These are phyloP conservation scores for Leccinum olivaceopallidum DNA, from an alignment of 768 basidiomycete species.

Conservation along the genomic window DNA sequence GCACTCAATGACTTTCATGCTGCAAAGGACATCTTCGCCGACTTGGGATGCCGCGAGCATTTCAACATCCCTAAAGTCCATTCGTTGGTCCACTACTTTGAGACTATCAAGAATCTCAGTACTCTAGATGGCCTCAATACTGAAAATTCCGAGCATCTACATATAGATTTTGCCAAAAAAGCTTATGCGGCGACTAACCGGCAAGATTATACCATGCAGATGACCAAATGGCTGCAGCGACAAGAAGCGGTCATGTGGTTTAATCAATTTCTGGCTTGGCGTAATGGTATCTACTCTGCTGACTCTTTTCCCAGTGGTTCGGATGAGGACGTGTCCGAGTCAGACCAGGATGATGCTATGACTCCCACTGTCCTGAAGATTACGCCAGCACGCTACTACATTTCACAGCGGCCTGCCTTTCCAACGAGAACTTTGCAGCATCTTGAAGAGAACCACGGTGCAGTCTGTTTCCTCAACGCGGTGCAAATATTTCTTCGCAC, in stretches of 20 bases:
- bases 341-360: too few species aligned
- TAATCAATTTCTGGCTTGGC: too few species aligned
- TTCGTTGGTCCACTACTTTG: neutral
- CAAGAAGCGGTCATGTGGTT: neutral
- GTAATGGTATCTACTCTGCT: too few species aligned
- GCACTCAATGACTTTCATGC: neutral
- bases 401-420: too few species aligned
- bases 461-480: too few species aligned
- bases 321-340: too few species aligned
- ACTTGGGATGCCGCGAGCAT: neutral
- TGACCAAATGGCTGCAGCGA: neutral
- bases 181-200: neutral
- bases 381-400: too few species aligned
- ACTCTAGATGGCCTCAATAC: neutral
- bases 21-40: neutral
- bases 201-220: neutral
- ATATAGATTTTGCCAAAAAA: neutral
- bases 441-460: too few species aligned
- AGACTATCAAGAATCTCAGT: neutral
- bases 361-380: too few species aligned
- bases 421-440: too few species aligned
- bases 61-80: neutral
- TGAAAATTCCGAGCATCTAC: neutral
- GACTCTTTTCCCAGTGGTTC: too few species aligned
- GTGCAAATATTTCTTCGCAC: too few species aligned